Evolutionary conservation across 257 asterid genomes (phyloP).

Genomic region (Jacaranda copaia): DNA sequence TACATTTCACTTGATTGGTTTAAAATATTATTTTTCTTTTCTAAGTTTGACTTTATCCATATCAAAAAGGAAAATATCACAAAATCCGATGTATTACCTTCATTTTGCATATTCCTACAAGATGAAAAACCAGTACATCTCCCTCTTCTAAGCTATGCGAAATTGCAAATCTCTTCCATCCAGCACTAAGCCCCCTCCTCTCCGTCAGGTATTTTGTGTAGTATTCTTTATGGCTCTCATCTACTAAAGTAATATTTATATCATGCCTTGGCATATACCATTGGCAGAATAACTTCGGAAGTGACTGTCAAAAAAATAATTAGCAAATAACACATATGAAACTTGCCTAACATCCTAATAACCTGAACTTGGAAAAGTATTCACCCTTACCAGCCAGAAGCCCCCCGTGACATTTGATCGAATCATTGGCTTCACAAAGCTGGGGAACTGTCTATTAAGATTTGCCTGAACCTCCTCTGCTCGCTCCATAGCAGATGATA

Average conservation of each 20-base stretch:
- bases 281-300: slow-evolving; percentile 52
- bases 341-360: background rate
- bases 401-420: slow-evolving; percentile 56
- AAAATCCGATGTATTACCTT: slow-evolving; percentile 30
- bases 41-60: background rate
- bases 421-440: slow-evolving; percentile 61
- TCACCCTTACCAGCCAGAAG: slow-evolving; percentile 55
- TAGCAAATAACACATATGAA: background rate
- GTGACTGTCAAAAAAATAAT: slow-evolving; percentile 40
- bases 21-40: background rate
- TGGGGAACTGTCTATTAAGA: slow-evolving; percentile 47
- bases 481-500: slow-evolving; percentile 46
- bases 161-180: slow-evolving; percentile 63
- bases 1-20: background rate
- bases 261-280: slow-evolving; percentile 54
- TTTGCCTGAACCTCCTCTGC: slow-evolving; percentile 51
- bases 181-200: slow-evolving; percentile 65
- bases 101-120: slow-evolving; percentile 38
- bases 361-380: background rate
- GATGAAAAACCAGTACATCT: slow-evolving; percentile 59
- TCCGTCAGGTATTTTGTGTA: slow-evolving; percentile 50
- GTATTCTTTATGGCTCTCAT: slow-evolving; percentile 46
- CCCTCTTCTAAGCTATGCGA: slow-evolving; percentile 60
- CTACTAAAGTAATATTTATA: slow-evolving; percentile 48
- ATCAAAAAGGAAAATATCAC: background rate